Evolutionary conservation across 345 rosid species (phyloP).

Genomic region (Mangifera indica): DNA sequence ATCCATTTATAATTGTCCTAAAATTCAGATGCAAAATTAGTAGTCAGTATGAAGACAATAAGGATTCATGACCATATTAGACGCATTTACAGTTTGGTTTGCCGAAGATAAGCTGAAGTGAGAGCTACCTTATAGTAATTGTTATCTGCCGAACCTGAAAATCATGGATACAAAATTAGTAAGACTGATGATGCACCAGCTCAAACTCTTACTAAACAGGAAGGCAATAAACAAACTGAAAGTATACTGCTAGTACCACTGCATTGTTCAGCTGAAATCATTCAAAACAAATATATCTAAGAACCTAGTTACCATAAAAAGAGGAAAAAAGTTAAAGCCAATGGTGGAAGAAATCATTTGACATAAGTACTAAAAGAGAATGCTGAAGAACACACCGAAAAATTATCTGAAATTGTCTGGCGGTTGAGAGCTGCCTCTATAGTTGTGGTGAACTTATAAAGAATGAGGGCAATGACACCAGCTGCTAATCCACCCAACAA

Average conservation of each 20-base stretch:
- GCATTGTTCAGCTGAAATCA: neutral
- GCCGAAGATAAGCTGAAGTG: neutral
- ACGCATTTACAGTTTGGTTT: slow-evolving; percentile 15
- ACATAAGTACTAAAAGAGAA: neutral
- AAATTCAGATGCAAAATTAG: slow-evolving; percentile 1
- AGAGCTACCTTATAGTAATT: slow-evolving; percentile 69
- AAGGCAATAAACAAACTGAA: neutral
- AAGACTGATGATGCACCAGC: neutral
- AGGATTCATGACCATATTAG: slow-evolving; percentile 6
- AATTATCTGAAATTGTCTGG: slow-evolving; percentile 66
- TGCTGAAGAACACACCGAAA: slow-evolving; percentile 49
- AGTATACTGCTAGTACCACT: neutral
- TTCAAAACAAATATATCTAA: neutral
- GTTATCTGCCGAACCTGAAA: slow-evolving; percentile 88
- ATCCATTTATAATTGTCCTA: slow-evolving; percentile 86
- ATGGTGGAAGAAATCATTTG: neutral
- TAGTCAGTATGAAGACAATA: neutral
- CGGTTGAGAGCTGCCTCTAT: slow-evolving; percentile 77
- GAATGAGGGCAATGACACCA: slow-evolving; percentile 75
- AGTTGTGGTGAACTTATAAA: slow-evolving; percentile 80
- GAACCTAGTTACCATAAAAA: neutral
- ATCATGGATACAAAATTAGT: slow-evolving; percentile 19
- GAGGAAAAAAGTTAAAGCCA: neutral
- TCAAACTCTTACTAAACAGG: neutral
- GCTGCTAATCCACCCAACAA: slow-evolving; percentile 77